Conservation (phyloP, 2,329 filamentous ascomycete genomes). For the Aspergillus pseudoglaucus region DNA sequence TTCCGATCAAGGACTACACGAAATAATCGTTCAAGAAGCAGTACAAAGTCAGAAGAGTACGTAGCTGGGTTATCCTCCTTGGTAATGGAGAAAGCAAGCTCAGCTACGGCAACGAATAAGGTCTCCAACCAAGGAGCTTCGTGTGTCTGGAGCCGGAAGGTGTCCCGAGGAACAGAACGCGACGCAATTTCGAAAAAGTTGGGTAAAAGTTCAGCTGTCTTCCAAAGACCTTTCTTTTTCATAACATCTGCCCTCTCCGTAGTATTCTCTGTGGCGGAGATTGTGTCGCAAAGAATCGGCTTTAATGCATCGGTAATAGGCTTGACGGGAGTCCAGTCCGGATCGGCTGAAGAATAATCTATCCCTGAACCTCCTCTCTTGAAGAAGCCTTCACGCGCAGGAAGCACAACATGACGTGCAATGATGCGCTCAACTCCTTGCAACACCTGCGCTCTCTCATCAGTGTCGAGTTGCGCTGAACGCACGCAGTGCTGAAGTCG, state of each 20-base stretch:
- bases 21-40: slow-evolving; percentile 32
- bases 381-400: slow-evolving; percentile 33
- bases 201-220: slow-evolving; percentile 29
- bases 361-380: slow-evolving; percentile 27
- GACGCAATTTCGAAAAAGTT: slow-evolving; percentile 42
- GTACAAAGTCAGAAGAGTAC: slow-evolving; percentile 25
- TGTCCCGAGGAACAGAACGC: slow-evolving; percentile 39
- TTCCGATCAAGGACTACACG: slow-evolving; percentile 33
- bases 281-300: slow-evolving; percentile 26
- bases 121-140: slow-evolving; percentile 47
- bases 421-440: slow-evolving; percentile 32
- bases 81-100: slow-evolving; percentile 32
- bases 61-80: slow-evolving; percentile 20
- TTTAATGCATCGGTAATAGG: slow-evolving; percentile 31
- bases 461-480: slow-evolving; percentile 22
- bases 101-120: slow-evolving; percentile 39
- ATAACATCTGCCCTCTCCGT: neutral
- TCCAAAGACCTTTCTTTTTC: slow-evolving; percentile 17
- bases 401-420: slow-evolving; percentile 37
- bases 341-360: slow-evolving; percentile 27
- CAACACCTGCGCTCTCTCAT: slow-evolving; percentile 25
- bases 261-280: neutral
- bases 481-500: slow-evolving; percentile 25
- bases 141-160: slow-evolving; percentile 36
- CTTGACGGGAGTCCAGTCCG: slow-evolving; percentile 28